phyloP scores from a whole-genome alignment of 208 protist genomes.

The Trichomonas tenax region DNA sequence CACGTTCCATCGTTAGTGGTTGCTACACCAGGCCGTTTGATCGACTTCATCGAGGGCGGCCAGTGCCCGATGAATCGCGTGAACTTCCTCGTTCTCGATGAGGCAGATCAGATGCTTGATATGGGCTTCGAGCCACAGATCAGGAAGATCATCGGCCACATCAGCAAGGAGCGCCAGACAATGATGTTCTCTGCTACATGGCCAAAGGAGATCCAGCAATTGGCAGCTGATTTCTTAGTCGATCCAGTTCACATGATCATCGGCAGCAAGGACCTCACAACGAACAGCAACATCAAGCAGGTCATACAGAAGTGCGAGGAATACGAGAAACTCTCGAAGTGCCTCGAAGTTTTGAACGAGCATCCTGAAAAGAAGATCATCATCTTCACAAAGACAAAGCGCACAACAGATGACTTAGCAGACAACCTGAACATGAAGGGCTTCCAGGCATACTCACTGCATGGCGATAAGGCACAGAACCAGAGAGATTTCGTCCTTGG shows the following conservation, averaged over 20 bases:
- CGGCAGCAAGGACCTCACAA: slow-evolving; percentile 41
- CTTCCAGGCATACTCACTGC: slow-evolving; percentile 35
- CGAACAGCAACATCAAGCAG: slow-evolving; percentile 44
- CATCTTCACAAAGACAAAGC: slow-evolving; percentile 75
- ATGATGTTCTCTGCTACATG: slow-evolving; percentile 45
- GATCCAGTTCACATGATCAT: slow-evolving; percentile 67
- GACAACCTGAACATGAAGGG: slow-evolving; percentile 21
- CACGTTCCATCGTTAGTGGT: slow-evolving; percentile 51
- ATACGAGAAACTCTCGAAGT: slow-evolving; percentile 43
- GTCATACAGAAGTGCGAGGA: slow-evolving; percentile 38
- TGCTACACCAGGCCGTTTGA: slow-evolving; percentile 69
- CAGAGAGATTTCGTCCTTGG: slow-evolving; percentile 42
- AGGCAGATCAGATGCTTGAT: slow-evolving; percentile 90
- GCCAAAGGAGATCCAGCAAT: slow-evolving; percentile 76
- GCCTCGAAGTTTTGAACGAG: slow-evolving; percentile 26
- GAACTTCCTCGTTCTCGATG: slow-evolving; percentile 84
- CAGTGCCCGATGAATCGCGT: slow-evolving; percentile 54
- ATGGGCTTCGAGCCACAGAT: slow-evolving; percentile 53
- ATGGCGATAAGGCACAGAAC: slow-evolving; percentile 48
- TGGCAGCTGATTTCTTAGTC: slow-evolving; percentile 70
- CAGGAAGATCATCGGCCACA: slow-evolving; percentile 33
- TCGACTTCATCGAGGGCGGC: slow-evolving; percentile 57
- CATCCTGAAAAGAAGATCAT: slow-evolving; percentile 37
- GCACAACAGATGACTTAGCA: slow-evolving; percentile 77
- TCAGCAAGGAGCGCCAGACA: slow-evolving; percentile 39